Evolutionary conservation across 148 eudicot species (phyloP).

Genomic region (Oxyria digyna): DNA sequence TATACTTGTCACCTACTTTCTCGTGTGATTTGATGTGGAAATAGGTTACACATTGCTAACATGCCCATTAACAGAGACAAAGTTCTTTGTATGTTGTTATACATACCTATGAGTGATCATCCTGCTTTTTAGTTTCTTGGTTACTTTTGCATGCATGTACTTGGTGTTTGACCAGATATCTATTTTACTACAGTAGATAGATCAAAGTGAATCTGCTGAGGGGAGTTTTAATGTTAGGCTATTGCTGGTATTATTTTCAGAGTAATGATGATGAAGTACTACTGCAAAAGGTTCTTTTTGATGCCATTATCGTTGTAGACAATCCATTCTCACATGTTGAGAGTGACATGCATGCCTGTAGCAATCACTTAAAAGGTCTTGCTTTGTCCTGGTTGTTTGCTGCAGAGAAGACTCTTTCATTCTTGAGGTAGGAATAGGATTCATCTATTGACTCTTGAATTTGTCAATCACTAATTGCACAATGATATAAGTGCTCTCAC

Average conservation of each 20-base stretch:
- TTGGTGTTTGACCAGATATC: neutral
- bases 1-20: neutral
- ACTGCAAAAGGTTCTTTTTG: slow-evolving; percentile 37
- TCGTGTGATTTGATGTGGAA: neutral
- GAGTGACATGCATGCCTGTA: slow-evolving; percentile 30
- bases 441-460: neutral
- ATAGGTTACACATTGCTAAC: neutral
- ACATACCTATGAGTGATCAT: neutral
- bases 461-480: neutral
- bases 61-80: neutral
- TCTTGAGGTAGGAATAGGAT: slow-evolving; percentile 52
- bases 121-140: neutral
- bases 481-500: neutral
- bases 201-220: neutral
- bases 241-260: slow-evolving; percentile 21
- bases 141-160: neutral
- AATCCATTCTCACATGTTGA: slow-evolving; percentile 33
- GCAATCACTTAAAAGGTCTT: slow-evolving; percentile 27
- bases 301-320: slow-evolving; percentile 42
- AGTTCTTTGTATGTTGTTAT: neutral
- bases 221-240: neutral
- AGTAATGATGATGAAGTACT: slow-evolving; percentile 30
- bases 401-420: slow-evolving; percentile 50
- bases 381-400: slow-evolving; percentile 60
- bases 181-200: neutral